phyloP scores from a whole-genome alignment of 2,329 filamentous ascomycete species.

The Thielaviopsis punctulata region DNA sequence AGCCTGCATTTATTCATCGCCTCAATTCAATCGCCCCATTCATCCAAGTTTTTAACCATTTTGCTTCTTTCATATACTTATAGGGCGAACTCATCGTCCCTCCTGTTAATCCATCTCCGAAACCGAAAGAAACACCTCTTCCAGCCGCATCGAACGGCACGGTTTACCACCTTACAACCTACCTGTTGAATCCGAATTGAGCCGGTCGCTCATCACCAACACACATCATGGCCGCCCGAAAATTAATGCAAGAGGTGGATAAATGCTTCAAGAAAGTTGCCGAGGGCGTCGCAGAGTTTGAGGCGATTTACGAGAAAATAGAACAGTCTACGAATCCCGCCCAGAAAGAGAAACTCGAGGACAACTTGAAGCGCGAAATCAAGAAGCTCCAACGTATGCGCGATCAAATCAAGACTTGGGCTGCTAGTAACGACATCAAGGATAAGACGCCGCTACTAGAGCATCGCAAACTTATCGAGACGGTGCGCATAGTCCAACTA shows the following conservation, averaged over 20 bases:
- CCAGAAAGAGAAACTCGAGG: constrained; percentile 96
- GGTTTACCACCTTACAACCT: not conserved
- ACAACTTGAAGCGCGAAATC: constrained; percentile 96
- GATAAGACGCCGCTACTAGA: constrained; percentile 93
- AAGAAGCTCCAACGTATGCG: constrained; percentile 96
- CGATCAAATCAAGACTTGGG: constrained; percentile 99
- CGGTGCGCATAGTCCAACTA: constrained; percentile 38
- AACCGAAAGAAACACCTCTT: not conserved
- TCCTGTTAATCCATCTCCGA: not conserved
- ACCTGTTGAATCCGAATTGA: constrained; percentile 7
- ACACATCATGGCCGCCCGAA: constrained; percentile 72
- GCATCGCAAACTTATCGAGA: constrained; percentile 91
- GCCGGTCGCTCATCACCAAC: constrained; percentile 11
- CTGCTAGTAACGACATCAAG: constrained; percentile 96
- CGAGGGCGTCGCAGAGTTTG: constrained; percentile 83
- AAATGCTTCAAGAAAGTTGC: constrained; percentile 98
- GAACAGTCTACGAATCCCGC: constrained; percentile 79
- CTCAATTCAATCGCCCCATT: not conserved
- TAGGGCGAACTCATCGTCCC: not conserved
- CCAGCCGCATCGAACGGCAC: not conserved
- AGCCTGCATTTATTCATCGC: not conserved
- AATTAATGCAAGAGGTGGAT: constrained; percentile 94
- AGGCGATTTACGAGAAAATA: constrained; percentile 95
- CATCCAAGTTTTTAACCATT: not conserved
- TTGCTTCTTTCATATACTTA: not conserved